Evolutionary conservation across 345 rosid genomes (phyloP), one percentile per base, ranked within the genome.

Genomic region (Arabis hirsuta): DNA sequence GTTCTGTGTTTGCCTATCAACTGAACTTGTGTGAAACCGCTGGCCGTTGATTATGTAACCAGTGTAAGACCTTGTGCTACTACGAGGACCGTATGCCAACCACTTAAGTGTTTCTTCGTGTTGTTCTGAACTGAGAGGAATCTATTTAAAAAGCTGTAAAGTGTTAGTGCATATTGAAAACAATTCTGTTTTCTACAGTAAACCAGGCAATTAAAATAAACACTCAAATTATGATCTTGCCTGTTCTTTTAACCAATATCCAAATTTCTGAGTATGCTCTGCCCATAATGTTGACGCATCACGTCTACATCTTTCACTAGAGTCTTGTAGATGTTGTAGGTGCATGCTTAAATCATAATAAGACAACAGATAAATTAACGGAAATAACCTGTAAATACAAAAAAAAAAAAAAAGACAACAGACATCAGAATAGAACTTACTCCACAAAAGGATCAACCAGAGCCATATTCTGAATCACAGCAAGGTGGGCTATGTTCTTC

Each of bases 221-320:
- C 22, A 22, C 22, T 22, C 22, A 22, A 22, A 22, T 22, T 22
- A 22, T 22, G 22, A 22, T 22, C 61, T 53, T 4, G 7, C 62
- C 34, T 67, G 3, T 12, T 43, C 2, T 43, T 67, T 67, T 16
- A 55, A 2, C 63, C 62, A 43, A 55, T 7, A 2, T 4, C 42
- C 43, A 44, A 67, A 67, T 7, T 27, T 67, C 13, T 43, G 3
- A 6, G 44, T 16, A 55, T 67, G 72, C 7, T n/a, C 42, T 31
- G 6, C 8, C 62, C 72, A 67, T 13, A 67, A 55, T 0, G 4
- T 0, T 7, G 32, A 10, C 7, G 62, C 72, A 43, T 54, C 53
- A 14, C 44, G 19, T 29, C 9, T 16, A 31, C 62, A 43, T 43
- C 54, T 55, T 12, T 0, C 22, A 55, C 29, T 19, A 11, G 44